Percentiles rank a stretch among this genome's conserved stretches.
Conservation (phyloP, 176 grass and related monocot species). For the Triticum urartu region DNA sequence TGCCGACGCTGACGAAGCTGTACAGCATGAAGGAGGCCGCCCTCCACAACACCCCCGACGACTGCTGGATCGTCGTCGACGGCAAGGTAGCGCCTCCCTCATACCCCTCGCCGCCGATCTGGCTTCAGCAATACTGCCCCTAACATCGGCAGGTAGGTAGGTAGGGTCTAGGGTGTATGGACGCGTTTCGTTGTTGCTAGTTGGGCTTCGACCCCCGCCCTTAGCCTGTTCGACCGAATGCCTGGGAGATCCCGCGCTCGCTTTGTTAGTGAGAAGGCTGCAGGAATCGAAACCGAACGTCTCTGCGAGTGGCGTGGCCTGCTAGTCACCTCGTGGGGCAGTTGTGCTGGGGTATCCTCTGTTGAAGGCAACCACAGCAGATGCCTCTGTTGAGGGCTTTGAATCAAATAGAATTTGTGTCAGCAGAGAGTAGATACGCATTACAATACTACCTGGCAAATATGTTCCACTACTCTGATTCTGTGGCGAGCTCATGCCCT, state of each 20-base stretch:
- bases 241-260: not conserved
- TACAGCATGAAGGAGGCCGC: conserved; percentile 77
- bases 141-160: not conserved
- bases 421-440: too few species aligned
- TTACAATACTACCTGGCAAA: not conserved
- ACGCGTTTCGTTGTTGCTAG: not conserved
- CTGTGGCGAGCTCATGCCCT: not conserved
- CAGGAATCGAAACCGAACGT: too few species aligned
- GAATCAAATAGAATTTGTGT: not conserved
- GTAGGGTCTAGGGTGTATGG: not conserved
- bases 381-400: not conserved
- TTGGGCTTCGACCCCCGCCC: not conserved
- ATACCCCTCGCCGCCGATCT: not conserved
- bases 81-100: conserved; percentile 55
- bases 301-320: too few species aligned
- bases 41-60: conserved; percentile 60
- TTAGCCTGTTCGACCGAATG: conserved; percentile 35
- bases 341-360: not conserved
- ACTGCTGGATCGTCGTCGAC: conserved; percentile 85
- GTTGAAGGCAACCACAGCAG: not conserved
- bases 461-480: not conserved
- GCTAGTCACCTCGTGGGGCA: not conserved
- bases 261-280: not conserved
- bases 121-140: not conserved
- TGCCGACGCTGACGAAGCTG: conserved; percentile 74